Conservation (phyloP, 257 asterid genomes). For the Solanum bulbocastanum region DNA sequence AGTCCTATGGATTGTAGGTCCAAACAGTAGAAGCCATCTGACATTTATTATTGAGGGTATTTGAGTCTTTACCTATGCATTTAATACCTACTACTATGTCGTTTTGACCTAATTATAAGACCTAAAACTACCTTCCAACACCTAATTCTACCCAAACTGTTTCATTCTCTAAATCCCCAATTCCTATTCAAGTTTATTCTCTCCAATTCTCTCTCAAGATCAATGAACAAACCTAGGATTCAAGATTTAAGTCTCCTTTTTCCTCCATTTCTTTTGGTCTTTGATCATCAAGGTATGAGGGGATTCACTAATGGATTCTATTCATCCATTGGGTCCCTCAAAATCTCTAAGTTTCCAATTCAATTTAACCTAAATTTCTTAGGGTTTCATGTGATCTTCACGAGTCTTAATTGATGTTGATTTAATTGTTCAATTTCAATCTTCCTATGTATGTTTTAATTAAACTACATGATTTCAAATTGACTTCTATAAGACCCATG, state of each 20-base stretch:
- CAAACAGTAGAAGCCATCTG: too few species aligned
- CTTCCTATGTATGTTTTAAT: not conserved
- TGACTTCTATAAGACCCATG: not conserved
- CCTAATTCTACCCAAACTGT: too few species aligned
- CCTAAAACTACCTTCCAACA: too few species aligned
- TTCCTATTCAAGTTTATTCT: too few species aligned
- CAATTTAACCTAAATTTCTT: not conserved
- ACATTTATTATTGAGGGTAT: too few species aligned
- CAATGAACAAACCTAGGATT: not conserved
- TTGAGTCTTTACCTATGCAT: too few species aligned
- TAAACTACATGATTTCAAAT: not conserved
- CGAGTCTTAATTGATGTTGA: not conserved
- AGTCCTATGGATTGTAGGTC: too few species aligned
- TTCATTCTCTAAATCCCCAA: too few species aligned
- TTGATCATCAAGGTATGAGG: not conserved
- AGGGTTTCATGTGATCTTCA: not conserved
- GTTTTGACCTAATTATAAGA: too few species aligned
- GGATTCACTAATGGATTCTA: not conserved
- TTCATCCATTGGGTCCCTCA: not conserved
- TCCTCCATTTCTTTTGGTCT: not conserved
- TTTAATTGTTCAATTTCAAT: not conserved
- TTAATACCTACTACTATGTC: too few species aligned
- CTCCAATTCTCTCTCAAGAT: too few species aligned
- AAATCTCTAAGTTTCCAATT: not conserved
- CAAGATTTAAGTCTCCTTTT: not conserved